Evolutionary conservation across 306 rosid genomes (phyloP).

Genomic region (Lathyrus aphaca): DNA sequence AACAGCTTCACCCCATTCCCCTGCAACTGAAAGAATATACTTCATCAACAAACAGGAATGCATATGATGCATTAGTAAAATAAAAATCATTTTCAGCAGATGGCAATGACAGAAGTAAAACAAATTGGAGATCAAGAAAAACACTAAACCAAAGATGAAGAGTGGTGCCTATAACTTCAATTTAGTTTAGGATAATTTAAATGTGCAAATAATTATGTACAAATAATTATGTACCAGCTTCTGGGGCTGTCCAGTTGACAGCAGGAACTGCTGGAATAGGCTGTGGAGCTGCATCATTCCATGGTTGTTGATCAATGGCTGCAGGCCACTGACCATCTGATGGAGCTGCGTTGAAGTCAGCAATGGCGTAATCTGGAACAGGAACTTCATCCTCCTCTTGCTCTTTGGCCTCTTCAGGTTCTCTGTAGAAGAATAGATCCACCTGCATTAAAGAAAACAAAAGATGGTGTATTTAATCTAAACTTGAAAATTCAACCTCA

Average conservation of each 20-base stretch:
- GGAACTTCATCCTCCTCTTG: constrained; percentile 71
- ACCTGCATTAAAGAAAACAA: constrained; percentile 52
- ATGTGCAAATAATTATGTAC: constrained; percentile 3
- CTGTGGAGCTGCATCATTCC: constrained; percentile 45
- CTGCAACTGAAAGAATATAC: constrained; percentile 34
- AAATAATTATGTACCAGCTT: constrained; percentile 35
- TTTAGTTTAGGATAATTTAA: background rate
- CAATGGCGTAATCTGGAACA: constrained; percentile 55
- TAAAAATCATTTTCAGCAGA: background rate
- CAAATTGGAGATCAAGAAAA: background rate
- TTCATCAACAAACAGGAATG: background rate
- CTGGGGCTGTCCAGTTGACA: constrained; percentile 44
- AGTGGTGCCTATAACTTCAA: background rate
- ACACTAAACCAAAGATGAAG: background rate
- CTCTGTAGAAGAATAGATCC: constrained; percentile 86
- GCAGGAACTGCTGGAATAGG: constrained; percentile 50
- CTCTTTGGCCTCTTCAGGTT: constrained; percentile 80
- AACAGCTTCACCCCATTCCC: constrained; percentile 39
- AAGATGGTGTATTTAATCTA: constrained; percentile 29
- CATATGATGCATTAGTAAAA: background rate
- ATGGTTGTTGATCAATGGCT: constrained; percentile 36
- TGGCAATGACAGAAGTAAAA: background rate
- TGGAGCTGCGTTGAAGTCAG: constrained; percentile 50
- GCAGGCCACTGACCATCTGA: constrained; percentile 51
- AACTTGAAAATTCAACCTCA: constrained; percentile 31